Evolutionary conservation across 2,329 filamentous ascomycete genomes (phyloP), one percentile per base, ranked within the genome.

Genomic region (Thielaviopsis punctulata): DNA sequence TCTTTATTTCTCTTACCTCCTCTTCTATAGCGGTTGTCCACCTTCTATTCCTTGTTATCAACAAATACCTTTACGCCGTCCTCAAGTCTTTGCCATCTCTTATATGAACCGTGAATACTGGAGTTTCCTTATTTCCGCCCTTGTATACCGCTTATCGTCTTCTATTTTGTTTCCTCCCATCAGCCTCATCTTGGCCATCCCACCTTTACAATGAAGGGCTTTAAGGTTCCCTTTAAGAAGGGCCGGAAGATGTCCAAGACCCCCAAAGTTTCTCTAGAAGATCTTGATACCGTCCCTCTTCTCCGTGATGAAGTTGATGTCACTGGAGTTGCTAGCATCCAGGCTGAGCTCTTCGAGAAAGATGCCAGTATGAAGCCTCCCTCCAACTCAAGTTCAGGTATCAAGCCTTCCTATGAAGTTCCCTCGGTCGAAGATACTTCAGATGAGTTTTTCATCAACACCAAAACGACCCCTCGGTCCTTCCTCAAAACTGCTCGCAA

Each of bases 221-320:
- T 55, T 44, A 52, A 51, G 45, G 45, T 49, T 39, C 24, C 53
- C 53, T 54, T 54, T 51, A 54, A 54, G 52, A 54, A 54, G 33
- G 52, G 52, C 23, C 53, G 36, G 30, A 55, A 52, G 23, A 22
- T 41, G 23, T 52, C 45, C 3, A 22, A 25, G 27, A 33, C 45
- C 22, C 53, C 12, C 19, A 19, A 23, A 13, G 24, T 19, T 4
- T 9, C 47, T 18, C 41, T 33, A 7, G 53, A 55, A 22, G 49
- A 45, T 22, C 22, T 45, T 4, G 53, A 55, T 24, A 52, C 45
- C 43, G 46, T 52, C 23, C 53, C 49, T 22, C 49, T 55, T 41
- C 22, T 55, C 15, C 15, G 9, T 24, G 39, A 45, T 2, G 22
- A 44, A 23, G 18, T 36, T 2, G 36, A 41, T 18, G n/a, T n/a